These are phyloP conservation scores for Platanthera zijinensis DNA, from an alignment of 106 monocot genomes.

Conservation along the genomic window DNA sequence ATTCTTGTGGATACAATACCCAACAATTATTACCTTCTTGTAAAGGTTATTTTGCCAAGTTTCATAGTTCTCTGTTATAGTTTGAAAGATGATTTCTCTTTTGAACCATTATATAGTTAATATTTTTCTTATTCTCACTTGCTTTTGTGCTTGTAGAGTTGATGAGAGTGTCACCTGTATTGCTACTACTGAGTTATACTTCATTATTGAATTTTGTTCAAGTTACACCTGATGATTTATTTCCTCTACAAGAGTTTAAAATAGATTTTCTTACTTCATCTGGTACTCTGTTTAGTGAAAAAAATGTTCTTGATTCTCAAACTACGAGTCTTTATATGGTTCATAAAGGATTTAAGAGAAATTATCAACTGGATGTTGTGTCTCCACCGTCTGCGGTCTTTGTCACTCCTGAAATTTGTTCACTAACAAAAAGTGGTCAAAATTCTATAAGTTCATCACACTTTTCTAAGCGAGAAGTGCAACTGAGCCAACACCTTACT, in stretches of 20 bases:
- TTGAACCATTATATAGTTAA: neutral
- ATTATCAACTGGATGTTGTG: neutral
- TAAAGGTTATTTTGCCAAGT: neutral
- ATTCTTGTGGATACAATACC: neutral
- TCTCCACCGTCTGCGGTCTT: constrained; percentile 1
- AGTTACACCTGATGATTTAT: too few relatives aligned
- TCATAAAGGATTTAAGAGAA: constrained; percentile 17
- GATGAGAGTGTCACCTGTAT: too few relatives aligned
- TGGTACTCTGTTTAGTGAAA: too few relatives aligned
- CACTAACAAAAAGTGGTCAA: constrained; percentile 9
- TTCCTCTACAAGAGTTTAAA: too few relatives aligned
- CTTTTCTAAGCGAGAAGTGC: too few relatives aligned
- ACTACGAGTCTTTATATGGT: constrained; percentile 13
- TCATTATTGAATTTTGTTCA: too few relatives aligned
- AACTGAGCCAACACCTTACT: constrained; percentile 15
- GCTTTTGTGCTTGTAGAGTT: too few relatives aligned
- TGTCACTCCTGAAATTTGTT: constrained; percentile 18
- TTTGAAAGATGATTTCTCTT: neutral
- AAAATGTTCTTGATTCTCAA: constrained; percentile 13
- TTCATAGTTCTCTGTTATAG: neutral
- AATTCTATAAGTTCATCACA: constrained; percentile 21
- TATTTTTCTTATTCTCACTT: too few relatives aligned
- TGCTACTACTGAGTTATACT: too few relatives aligned
- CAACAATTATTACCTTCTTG: neutral
- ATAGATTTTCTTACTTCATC: too few relatives aligned